phyloP scores from a whole-genome alignment of 371 early-diverging fungal species.

The Choanephora cucurbitarum region DNA sequence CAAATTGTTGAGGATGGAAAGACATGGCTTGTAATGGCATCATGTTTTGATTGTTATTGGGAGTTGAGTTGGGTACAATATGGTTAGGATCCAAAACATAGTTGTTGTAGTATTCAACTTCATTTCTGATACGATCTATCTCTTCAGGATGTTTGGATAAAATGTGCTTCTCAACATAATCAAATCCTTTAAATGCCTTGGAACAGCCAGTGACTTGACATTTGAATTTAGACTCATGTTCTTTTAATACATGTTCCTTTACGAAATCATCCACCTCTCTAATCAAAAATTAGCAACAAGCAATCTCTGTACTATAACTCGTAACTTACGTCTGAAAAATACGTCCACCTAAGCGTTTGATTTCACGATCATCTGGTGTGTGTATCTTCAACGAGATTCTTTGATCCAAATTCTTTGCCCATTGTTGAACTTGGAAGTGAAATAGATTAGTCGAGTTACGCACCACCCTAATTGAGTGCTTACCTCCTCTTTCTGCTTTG shows the following conservation, averaged over 20 bases:
- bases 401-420: constrained; percentile 69
- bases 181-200: constrained; percentile 93
- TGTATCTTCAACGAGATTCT: constrained; percentile 60
- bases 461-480: too few species aligned
- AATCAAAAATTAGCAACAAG: not conserved
- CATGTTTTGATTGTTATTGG: constrained; percentile 1
- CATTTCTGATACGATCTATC: constrained; percentile 57
- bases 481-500: constrained; percentile 30
- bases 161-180: constrained; percentile 94
- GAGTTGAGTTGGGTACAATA: constrained; percentile 40
- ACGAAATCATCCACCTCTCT: constrained; percentile 56
- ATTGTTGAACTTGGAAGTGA: constrained; percentile 50
- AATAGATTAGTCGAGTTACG: too few species aligned
- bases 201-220: constrained; percentile 79
- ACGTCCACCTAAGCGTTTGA: constrained; percentile 78
- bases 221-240: constrained; percentile 83
- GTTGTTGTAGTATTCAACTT: constrained; percentile 81
- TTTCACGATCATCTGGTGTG: constrained; percentile 64
- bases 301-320: not conserved
- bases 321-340: constrained; percentile 64
- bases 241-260: constrained; percentile 64
- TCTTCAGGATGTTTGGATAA: constrained; percentile 82
- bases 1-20: constrained; percentile 17
- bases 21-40: constrained; percentile 13
- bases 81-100: constrained; percentile 84